Conservation (phyloP, 805 yeast species). For the Saturnispora saitoi region DNA sequence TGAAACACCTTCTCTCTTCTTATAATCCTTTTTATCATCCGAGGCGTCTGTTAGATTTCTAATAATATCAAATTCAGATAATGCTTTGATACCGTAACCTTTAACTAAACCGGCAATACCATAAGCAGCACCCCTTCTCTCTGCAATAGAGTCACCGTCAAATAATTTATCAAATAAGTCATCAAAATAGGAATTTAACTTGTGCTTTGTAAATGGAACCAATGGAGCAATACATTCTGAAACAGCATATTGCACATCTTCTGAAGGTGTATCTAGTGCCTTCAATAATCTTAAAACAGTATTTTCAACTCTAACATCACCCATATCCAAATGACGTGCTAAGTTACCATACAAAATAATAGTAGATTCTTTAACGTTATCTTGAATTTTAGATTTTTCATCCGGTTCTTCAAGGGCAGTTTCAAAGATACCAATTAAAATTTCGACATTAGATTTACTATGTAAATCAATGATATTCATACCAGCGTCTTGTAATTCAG, state of each 20-base stretch:
- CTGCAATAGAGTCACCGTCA: conserved; percentile 36
- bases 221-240: conserved; percentile 82
- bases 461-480: conserved; percentile 55
- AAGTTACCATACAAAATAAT: conserved; percentile 85
- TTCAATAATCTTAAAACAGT: conserved; percentile 63
- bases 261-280: conserved; percentile 81
- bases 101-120: conserved; percentile 91
- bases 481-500: conserved; percentile 87
- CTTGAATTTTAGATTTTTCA: conserved; percentile 41
- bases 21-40: conserved; percentile 72
- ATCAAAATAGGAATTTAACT: conserved; percentile 48
- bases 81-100: conserved; percentile 77
- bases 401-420: conserved; percentile 45
- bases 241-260: conserved; percentile 81
- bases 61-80: conserved; percentile 69
- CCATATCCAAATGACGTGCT: conserved; percentile 68
- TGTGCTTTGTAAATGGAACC: conserved; percentile 46
- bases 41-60: conserved; percentile 72
- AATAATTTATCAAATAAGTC: conserved; percentile 52
- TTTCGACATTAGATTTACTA: conserved; percentile 63
- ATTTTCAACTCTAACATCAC: conserved; percentile 56
- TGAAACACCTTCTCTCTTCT: conserved; percentile 79
- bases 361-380: conserved; percentile 64
- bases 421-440: conserved; percentile 76
- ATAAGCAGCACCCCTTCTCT: conserved; percentile 91